Evolutionary conservation across 1,284 basidiomycete genomes (phyloP).

Genomic region (Puccinia novopanici): DNA sequence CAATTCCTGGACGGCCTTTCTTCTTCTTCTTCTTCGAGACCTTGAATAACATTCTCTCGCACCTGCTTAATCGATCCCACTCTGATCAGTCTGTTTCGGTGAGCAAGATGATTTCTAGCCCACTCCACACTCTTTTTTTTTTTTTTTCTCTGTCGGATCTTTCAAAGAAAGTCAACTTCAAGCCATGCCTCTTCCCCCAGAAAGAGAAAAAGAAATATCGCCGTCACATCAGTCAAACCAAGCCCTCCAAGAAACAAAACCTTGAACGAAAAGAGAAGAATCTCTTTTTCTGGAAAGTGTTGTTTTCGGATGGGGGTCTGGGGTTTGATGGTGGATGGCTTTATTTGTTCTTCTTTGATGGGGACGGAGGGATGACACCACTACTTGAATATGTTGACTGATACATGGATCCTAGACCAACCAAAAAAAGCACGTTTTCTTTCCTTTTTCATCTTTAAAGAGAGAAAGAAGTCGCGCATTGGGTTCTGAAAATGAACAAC

Average conservation of each 20-base stretch:
- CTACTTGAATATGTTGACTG: constrained; percentile 29
- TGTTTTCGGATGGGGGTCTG: not conserved
- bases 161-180: constrained; percentile 38
- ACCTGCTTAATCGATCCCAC: not conserved
- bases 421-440: not conserved
- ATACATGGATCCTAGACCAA: constrained; percentile 38
- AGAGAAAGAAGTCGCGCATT: not conserved
- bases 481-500: constrained; percentile 44
- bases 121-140: not conserved
- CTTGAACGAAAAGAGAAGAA: not conserved
- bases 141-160: constrained; percentile 26
- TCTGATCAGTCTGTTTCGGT: not conserved
- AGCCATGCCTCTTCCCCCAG: not conserved
- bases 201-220: not conserved
- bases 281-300: not conserved
- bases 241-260: not conserved
- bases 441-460: not conserved
- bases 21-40: not conserved
- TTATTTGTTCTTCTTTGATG: not conserved
- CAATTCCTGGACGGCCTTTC: not conserved
- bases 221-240: not conserved
- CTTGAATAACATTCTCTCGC: not conserved
- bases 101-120: not conserved
- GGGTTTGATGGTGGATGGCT: not conserved
- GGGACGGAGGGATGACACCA: not conserved